Evolutionary conservation across 1,139 yeast genomes (phyloP), one percentile per base, ranked within the genome.

Genomic region (Hemisphaericaspora xylanilytica): DNA sequence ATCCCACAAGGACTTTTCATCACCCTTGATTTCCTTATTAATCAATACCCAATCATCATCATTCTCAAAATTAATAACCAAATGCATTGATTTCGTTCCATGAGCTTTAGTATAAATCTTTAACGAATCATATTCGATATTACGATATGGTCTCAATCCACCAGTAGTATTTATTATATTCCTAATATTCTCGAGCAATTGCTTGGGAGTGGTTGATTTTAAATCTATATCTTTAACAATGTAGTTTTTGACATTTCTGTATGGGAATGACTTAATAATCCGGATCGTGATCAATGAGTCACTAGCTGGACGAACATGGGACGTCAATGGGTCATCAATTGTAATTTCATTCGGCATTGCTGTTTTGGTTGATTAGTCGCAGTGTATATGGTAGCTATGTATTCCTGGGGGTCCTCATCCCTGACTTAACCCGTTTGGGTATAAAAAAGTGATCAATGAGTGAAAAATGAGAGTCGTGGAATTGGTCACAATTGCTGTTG

Each of bases 21-120:
- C 59, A 26, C 70, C 70, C 1, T 52, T 49, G 9, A 70, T 50
- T 9, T 39, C 39, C 3, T 59, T 60, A 37, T 66, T 56, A 32
- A 49, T 51, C 45, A 92, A 61, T 3, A 85, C 69, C 90, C 94
- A 85, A 16, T 54, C 53, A 2, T 59, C 59, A 36, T 63, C 67
- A 53, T 85, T 88, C 24, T 88, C 96, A 59, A 92, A 78, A 59
- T 92, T 92, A 46, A 94, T 85, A 36, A 88, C 95, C 49, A 92
- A 71, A 56, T 92, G 89, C 81, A 89, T 85, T 2, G 97, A 87
- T 64, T 92, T 92, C 28, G 96, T 77, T 6, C 95, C 95, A 59
- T 92, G 97, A 0, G 98, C 97, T 56, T 87, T 88, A 27, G 96
- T 85, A 63, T 92, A 92, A 13, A 92, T 74, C 62, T 94, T 92